Evolutionary conservation across 345 rosid genomes (phyloP).

Genomic region (Populus euphratica): DNA sequence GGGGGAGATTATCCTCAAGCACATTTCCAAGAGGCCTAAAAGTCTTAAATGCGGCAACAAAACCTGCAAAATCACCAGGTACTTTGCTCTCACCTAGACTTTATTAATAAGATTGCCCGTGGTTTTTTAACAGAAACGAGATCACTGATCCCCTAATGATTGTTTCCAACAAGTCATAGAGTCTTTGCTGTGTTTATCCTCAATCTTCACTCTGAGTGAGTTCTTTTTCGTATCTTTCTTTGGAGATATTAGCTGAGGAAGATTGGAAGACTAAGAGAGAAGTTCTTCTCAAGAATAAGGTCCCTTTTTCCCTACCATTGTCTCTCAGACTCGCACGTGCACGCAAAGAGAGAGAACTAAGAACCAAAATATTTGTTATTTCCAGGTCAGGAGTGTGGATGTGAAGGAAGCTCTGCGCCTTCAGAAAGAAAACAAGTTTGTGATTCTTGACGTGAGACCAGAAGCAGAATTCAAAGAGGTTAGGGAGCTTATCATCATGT

Average conservation of each 20-base stretch:
- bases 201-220: slow-evolving; percentile 9
- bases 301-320: slow-evolving; percentile 2
- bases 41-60: slow-evolving; percentile 63
- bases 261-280: slow-evolving; percentile 92
- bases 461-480: slow-evolving; percentile 93
- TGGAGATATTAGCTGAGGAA: slow-evolving; percentile 81
- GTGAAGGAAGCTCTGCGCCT: slow-evolving; percentile 93
- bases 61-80: slow-evolving; percentile 90
- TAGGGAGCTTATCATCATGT: slow-evolving; percentile 17
- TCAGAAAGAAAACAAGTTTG: slow-evolving; percentile 90
- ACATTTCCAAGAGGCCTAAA: slow-evolving; percentile 29
- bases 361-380: not conserved
- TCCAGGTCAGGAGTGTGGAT: slow-evolving; percentile 89
- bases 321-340: not conserved
- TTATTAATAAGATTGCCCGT: not conserved
- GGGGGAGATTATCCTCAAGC: slow-evolving; percentile 15
- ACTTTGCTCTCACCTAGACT: not conserved
- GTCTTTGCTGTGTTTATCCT: not conserved
- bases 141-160: not conserved
- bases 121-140: no score
- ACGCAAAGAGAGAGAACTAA: not conserved
- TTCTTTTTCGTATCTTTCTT: slow-evolving; percentile 18
- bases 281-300: slow-evolving; percentile 76
- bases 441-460: slow-evolving; percentile 94
- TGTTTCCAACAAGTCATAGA: not conserved